phyloP scores from a whole-genome alignment of 2,329 filamentous ascomycete species.

The Albifimbria verrucaria region DNA sequence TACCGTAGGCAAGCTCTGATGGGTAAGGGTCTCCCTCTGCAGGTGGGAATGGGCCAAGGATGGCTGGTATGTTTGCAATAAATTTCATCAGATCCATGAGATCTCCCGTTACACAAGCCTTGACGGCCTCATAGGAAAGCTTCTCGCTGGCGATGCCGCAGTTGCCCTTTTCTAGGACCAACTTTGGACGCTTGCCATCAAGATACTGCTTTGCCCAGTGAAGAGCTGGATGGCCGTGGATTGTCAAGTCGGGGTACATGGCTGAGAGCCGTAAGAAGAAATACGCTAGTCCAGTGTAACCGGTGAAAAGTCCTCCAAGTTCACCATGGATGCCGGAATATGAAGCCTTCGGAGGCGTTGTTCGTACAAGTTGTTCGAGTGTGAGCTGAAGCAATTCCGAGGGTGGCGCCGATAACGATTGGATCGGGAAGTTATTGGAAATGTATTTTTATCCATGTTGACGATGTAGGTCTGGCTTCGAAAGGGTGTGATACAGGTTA shows the following conservation, averaged over 20 bases:
- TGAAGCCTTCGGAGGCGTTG: constrained; percentile 30
- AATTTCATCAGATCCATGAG: constrained; percentile 33
- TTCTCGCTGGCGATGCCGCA: constrained; percentile 51
- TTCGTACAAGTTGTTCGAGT: constrained; percentile 32
- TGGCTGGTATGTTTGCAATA: constrained; percentile 33
- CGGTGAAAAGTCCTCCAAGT: constrained; percentile 47
- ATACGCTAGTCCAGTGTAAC: constrained; percentile 54
- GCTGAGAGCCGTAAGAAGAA: constrained; percentile 49
- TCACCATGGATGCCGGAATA: constrained; percentile 25
- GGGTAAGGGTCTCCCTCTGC: constrained; percentile 34
- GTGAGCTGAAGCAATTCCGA: constrained; percentile 26
- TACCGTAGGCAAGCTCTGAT: constrained; percentile 65
- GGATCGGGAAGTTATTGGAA: constrained; percentile 27
- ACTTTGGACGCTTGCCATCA: constrained; percentile 29
- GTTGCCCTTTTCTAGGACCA: constrained; percentile 34
- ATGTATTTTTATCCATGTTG: constrained; percentile 29
- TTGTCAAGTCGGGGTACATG: constrained; percentile 37
- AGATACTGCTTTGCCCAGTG: constrained; percentile 49
- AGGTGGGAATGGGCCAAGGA: constrained; percentile 24
- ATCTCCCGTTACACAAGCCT: constrained; percentile 39
- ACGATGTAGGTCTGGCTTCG: background rate
- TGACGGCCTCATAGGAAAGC: constrained; percentile 43
- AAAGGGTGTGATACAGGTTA: too few species aligned
- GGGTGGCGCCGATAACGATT: constrained; percentile 22
- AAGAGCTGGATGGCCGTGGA: constrained; percentile 37